Conservation (phyloP, 805 yeast genomes). For the Kuraishia hungarica region DNA sequence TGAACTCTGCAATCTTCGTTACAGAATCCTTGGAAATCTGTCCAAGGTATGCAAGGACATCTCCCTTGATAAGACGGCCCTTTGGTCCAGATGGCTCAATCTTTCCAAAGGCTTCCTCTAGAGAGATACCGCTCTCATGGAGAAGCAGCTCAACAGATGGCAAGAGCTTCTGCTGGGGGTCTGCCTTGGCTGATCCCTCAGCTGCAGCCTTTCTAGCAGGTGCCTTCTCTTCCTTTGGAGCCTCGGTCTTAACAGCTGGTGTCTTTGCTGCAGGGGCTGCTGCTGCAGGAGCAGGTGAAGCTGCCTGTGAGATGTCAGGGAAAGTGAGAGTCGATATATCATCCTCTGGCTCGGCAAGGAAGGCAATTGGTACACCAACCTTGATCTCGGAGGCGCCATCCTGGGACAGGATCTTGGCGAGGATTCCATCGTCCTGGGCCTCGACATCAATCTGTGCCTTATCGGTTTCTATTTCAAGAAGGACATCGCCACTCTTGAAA, state of each 20-base stretch:
- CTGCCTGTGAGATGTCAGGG: constrained; percentile 35
- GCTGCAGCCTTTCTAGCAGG: constrained; percentile 12
- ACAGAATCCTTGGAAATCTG: constrained; percentile 51
- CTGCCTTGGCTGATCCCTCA: constrained; percentile 31
- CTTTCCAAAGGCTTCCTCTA: constrained; percentile 59
- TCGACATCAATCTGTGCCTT: constrained; percentile 80
- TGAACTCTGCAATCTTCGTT: constrained; percentile 40
- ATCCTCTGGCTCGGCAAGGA: constrained; percentile 81
- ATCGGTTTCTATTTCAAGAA: constrained; percentile 80
- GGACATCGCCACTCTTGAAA: constrained; percentile 75
- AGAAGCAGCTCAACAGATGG: constrained; percentile 76
- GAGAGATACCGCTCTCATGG: constrained; percentile 51
- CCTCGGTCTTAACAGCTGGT: constrained; percentile 10
- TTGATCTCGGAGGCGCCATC: constrained; percentile 75
- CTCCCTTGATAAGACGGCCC: constrained; percentile 87
- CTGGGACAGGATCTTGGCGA: constrained; percentile 64
- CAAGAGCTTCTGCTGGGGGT: constrained; percentile 55
- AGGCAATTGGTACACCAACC: constrained; percentile 89
- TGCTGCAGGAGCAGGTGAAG: constrained; percentile 14
- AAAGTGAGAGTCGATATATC: constrained; percentile 56
- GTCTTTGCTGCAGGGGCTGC: constrained; percentile 15
- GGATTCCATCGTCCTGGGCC: constrained; percentile 84
- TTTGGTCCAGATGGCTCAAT: constrained; percentile 84
- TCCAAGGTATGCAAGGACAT: constrained; percentile 79
- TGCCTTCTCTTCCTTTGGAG: constrained; percentile 11